Evolutionary conservation across 495 filamentous ascomycete species (phyloP).

Genomic region (Beverwykella pulmonaria): DNA sequence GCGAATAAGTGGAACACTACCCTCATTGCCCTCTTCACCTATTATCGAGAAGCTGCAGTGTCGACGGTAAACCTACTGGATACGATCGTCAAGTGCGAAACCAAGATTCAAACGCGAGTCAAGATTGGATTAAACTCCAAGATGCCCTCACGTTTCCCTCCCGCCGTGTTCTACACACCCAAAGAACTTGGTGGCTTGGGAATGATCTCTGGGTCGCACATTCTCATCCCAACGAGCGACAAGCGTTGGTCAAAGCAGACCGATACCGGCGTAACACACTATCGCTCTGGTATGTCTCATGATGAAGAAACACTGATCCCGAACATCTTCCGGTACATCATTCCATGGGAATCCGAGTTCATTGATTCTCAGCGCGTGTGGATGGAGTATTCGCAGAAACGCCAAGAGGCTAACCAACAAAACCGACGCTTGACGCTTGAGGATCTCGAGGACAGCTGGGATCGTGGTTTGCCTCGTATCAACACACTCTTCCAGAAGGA

Average conservation of each 20-base stretch:
- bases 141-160: constrained; percentile 99
- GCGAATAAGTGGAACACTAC: constrained; percentile 99
- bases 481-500: constrained; percentile 99
- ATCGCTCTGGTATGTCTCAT: constrained; percentile 96
- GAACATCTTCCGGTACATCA: constrained; percentile 99
- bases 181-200: constrained; percentile 97
- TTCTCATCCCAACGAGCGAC: constrained; percentile 96
- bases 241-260: constrained; percentile 99
- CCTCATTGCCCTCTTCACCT: constrained; percentile 97
- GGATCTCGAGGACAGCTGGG: constrained; percentile 98
- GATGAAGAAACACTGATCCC: constrained; percentile 98
- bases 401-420: constrained; percentile 94
- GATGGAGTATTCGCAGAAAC: constrained; percentile 99
- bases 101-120: constrained; percentile 98
- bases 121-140: constrained; percentile 99
- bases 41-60: constrained; percentile 98
- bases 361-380: constrained; percentile 98
- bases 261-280: constrained; percentile 95
- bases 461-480: constrained; percentile 95
- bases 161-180: constrained; percentile 98
- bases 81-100: constrained; percentile 99
- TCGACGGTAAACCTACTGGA: constrained; percentile 94
- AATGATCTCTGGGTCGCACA: constrained; percentile 99
- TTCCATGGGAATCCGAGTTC: constrained; percentile 99
- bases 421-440: constrained; percentile 94